phyloP scores from a whole-genome alignment of 1,284 basidiomycete genomes.

The Termitomyces sp. region DNA sequence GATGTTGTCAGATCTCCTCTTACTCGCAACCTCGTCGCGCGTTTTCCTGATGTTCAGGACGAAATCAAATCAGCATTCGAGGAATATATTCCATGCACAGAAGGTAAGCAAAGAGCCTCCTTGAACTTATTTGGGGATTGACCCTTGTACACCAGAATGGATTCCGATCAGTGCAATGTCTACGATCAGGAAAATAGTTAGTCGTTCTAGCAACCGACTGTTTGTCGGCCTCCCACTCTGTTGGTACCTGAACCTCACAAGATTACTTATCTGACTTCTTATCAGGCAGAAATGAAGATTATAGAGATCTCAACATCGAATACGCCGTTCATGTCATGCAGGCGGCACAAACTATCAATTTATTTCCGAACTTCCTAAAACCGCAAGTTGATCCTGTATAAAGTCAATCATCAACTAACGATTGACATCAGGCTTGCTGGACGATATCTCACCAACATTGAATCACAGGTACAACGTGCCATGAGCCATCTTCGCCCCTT shows the following conservation, averaged over 20 bases:
- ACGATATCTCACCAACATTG: constrained; percentile 26
- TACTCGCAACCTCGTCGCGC: constrained; percentile 28
- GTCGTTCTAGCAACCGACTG: constrained; percentile 31
- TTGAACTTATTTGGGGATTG: neutral
- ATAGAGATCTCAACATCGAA: constrained; percentile 29
- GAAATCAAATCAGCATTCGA: constrained; percentile 31
- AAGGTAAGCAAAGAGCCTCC: neutral
- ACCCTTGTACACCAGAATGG: constrained; percentile 33
- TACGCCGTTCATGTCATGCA: constrained; percentile 29
- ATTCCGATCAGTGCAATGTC: constrained; percentile 26
- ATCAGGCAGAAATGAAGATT: constrained; percentile 38
- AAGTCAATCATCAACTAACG: neutral
- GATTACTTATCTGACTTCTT: neutral
- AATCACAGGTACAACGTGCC: constrained; percentile 38
- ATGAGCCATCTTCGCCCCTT: constrained; percentile 30
- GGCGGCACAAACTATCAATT: constrained; percentile 22
- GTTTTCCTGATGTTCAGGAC: constrained; percentile 29
- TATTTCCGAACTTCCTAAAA: constrained; percentile 36
- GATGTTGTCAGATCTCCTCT: constrained; percentile 28
- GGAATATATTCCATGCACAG: constrained; percentile 23
- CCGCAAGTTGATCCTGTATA: constrained; percentile 26
- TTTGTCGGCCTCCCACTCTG: constrained; percentile 40
- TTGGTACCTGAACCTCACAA: constrained; percentile 10
- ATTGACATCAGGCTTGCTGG: constrained; percentile 13
- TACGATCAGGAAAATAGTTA: constrained; percentile 29